Evolutionary conservation across 345 rosid genomes (phyloP).

Genomic region (Aquilaria sinensis): DNA sequence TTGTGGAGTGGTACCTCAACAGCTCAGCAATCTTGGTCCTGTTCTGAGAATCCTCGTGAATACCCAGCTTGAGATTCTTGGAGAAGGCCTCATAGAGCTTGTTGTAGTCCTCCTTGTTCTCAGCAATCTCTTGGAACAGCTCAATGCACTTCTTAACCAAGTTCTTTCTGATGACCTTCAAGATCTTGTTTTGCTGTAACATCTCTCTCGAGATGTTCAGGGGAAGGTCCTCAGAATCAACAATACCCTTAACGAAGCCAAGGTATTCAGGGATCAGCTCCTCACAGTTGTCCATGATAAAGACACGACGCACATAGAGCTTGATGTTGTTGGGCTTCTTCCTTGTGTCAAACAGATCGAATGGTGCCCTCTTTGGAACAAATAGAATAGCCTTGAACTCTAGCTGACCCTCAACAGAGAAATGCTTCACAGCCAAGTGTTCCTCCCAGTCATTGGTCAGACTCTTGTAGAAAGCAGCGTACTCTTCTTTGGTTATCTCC

Average conservation of each 20-base stretch:
- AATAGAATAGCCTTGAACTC: constrained; percentile 40
- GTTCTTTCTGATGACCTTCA: constrained; percentile 39
- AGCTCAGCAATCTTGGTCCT: constrained; percentile 25
- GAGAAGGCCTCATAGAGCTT: constrained; percentile 40
- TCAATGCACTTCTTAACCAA: constrained; percentile 41
- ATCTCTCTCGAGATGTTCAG: constrained; percentile 38
- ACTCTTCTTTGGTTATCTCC: constrained; percentile 36
- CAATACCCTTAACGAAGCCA: constrained; percentile 18
- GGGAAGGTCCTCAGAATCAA: constrained; percentile 31
- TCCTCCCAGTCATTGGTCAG: constrained; percentile 43
- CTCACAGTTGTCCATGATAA: constrained; percentile 44
- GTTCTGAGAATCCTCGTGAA: constrained; percentile 38
- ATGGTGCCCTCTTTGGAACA: constrained; percentile 33
- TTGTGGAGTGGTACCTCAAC: constrained; percentile 31
- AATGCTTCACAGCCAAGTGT: constrained; percentile 35
- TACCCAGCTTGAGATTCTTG: constrained; percentile 35
- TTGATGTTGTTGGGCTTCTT: constrained; percentile 37
- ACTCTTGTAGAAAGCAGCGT: constrained; percentile 35
- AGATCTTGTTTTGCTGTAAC: constrained; percentile 42
- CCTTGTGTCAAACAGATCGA: constrained; percentile 34
- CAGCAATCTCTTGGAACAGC: constrained; percentile 39
- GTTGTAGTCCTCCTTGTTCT: constrained; percentile 36
- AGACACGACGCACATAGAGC: constrained; percentile 36
- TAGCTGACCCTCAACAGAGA: constrained; percentile 40
- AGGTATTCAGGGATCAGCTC: constrained; percentile 41